Evolutionary conservation across 257 asterid genomes (phyloP), one percentile per base, ranked within the genome.

Genomic region (Solanum corneliomulleri): DNA sequence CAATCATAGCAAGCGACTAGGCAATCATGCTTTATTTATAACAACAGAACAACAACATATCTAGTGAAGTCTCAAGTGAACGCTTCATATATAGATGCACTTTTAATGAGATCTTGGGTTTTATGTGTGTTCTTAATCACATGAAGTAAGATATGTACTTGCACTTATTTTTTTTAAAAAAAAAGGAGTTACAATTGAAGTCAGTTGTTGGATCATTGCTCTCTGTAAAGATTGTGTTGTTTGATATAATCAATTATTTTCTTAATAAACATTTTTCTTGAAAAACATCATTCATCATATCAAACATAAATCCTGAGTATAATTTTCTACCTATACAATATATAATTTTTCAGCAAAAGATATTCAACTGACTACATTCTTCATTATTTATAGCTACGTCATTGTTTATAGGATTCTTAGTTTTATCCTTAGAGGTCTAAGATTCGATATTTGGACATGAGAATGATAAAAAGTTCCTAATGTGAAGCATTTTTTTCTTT

Each of bases 181-280:
- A 66, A 5, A 11, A 5, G 5, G 12, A 35, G 37, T 39, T 75
- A 39, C 10, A 39, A 8, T 39, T 8, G 42, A 1, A 39, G 9
- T 75, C 56, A 41, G 83, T 23, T 41, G 56, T 41, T 41, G 8
- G 83, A 76, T 11, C 20, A 76, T 69, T 89, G 90, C 64, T 16
- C 72, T 21, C 5, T 72, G 88, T 94, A 95, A 69, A 95, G 86
- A 21, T 66, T 69, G 47, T 92, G 91, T 18, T 90, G 92, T 87
- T 90, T 89, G 25, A 95, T 94, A 86, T 94, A 95, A 14, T 23
- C 31, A 23, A 29, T 62, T 62, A 23, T 23, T 60, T 60, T 21
- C 6, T 7, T 23, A 11, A 25, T 0, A 60, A 60, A 23, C 3
- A 9, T 60, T 62, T 62, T 23, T 5, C 69, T 23, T 62, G 15